Evolutionary conservation across 306 rosid species (phyloP), one percentile per base, ranked within the genome.

Genomic region (Urtica urens): DNA sequence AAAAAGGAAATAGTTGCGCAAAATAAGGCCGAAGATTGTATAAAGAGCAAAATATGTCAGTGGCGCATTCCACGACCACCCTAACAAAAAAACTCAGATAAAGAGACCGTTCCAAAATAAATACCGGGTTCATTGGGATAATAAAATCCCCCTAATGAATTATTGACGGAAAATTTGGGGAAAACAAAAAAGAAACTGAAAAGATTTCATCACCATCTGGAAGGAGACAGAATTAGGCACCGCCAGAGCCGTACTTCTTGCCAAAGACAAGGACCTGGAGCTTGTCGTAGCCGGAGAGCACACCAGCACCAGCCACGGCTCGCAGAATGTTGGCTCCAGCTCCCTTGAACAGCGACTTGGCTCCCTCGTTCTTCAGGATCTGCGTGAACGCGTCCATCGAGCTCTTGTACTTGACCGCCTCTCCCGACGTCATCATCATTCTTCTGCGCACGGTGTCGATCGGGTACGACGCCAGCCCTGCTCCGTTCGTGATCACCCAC

Each of bases 351-450:
- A 87, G 69, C 16, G 96, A 83, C 75, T 74, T 87, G 47, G 81
- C 31, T 48, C 96, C 94, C 76, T 87, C 93, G 0, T 87, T 87
- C 82, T 83, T 83, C 49, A 87, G 43, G 59, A 83, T 87, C 58
- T 87, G 94, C 2, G 44, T 0, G 37, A 87, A 87, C 2, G 94
- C 96, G 55, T 87, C 93, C 3, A 72, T 0, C 14, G 96, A 80
- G 48, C 85, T 80, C 74, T 67, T 83, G 82, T 87, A 87, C 85
- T 87, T 83, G 20, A 80, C 94, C 0, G 96, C 96, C 48, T 87
- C 96, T 18, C 96, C 96, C 0, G 96, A 87, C 17, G 96, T 87
- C 96, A 87, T 87, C 96, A 87, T 87, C 88, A 87, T 87, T 87
- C 96, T 83, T 87, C 94, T 83, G 35, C 93, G 77, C 2, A 87